Percentiles rank a stretch among this genome's conserved stretches.
Evolutionary conservation across 768 basidiomycete species (phyloP).

Genomic region (Kwoniella pini): DNA sequence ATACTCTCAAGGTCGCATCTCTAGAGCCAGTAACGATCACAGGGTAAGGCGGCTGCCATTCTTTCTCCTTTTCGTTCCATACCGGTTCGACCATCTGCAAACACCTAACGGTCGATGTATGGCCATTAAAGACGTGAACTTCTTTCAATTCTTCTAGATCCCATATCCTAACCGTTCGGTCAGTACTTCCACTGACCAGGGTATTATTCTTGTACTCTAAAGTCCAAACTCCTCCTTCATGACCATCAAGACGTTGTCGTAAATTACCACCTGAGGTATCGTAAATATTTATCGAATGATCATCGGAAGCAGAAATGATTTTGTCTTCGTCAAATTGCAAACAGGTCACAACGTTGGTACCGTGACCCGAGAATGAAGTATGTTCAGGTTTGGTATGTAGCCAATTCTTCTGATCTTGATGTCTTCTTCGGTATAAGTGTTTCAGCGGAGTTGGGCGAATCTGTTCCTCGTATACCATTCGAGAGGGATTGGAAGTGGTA

Average conservation of each 20-base stretch:
- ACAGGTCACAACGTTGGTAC: conserved; percentile 82
- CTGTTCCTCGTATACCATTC: conserved; percentile 27
- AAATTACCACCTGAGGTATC: conserved; percentile 79
- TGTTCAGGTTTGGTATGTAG: conserved; percentile 64
- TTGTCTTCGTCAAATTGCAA: conserved; percentile 90
- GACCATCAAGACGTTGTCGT: conserved; percentile 74
- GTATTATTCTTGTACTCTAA: conserved; percentile 69
- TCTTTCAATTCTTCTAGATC: conserved; percentile 75
- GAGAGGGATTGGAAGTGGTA: conserved; percentile 51
- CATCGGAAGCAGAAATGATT: conserved; percentile 95
- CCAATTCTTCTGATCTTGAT: conserved; percentile 78
- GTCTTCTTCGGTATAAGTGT: conserved; percentile 86
- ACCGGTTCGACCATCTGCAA: conserved; percentile 95
- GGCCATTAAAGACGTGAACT: conserved; percentile 91
- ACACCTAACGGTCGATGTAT: conserved; percentile 94
- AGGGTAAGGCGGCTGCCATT: conserved; percentile 66
- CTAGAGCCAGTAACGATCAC: conserved; percentile 73
- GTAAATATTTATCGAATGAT: conserved; percentile 94
- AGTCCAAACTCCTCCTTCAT: conserved; percentile 97
- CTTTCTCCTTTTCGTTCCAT: conserved; percentile 72
- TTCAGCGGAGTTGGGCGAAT: conserved; percentile 58
- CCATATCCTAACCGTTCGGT: conserved; percentile 91
- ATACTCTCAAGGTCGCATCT: conserved; percentile 68
- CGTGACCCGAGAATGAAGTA: conserved; percentile 81
- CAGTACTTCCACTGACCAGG: conserved; percentile 83